Percentiles rank a stretch among this genome's conserved stretches.
These are phyloP conservation scores for Colletotrichum brevisporum DNA, from an alignment of 2,329 filamentous ascomycete genomes.

Conservation along the genomic window DNA sequence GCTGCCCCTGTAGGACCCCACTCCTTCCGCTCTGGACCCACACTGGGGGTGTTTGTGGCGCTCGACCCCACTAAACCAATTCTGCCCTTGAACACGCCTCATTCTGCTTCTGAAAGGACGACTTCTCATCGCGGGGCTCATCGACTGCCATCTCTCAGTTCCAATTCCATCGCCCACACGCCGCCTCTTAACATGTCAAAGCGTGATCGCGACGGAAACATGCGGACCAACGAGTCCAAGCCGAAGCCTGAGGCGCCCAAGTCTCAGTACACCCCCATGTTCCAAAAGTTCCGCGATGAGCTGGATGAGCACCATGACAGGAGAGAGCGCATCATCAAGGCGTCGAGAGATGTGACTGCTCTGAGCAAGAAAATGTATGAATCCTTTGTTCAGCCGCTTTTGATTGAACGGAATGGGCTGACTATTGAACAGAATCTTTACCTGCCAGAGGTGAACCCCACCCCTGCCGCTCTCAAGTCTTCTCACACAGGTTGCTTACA, in stretches of 20 bases:
- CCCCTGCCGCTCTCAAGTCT: not conserved
- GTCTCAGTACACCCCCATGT: slow-evolving; percentile 77
- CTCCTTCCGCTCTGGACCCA: slow-evolving; percentile 7
- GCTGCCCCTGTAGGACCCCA: slow-evolving; percentile 26
- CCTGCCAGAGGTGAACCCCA: slow-evolving; percentile 53
- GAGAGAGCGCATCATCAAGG: slow-evolving; percentile 90
- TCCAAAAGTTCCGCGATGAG: slow-evolving; percentile 87
- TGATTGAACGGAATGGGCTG: not conserved
- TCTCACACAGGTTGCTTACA: slow-evolving; percentile 19
- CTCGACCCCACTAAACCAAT: slow-evolving; percentile 34
- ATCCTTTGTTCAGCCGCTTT: too few relatives aligned
- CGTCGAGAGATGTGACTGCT: slow-evolving; percentile 91
- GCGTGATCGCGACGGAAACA: slow-evolving; percentile 67
- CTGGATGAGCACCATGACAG: slow-evolving; percentile 96
- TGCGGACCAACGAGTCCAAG: slow-evolving; percentile 54
- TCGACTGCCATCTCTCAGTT: not conserved
- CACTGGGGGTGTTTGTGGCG: slow-evolving; percentile 5
- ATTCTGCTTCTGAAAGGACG: slow-evolving; percentile 1
- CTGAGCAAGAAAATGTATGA: slow-evolving; percentile 95
- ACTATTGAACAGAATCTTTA: slow-evolving; percentile 52
- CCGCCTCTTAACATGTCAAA: slow-evolving; percentile 52
- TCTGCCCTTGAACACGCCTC: slow-evolving; percentile 32
- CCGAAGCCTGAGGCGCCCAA: slow-evolving; percentile 51
- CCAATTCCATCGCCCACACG: not conserved
- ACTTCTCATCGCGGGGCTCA: slow-evolving; percentile 20